phyloP scores from a whole-genome alignment of 2,329 filamentous ascomycete species.

The Cucurbitaria berberidis region DNA sequence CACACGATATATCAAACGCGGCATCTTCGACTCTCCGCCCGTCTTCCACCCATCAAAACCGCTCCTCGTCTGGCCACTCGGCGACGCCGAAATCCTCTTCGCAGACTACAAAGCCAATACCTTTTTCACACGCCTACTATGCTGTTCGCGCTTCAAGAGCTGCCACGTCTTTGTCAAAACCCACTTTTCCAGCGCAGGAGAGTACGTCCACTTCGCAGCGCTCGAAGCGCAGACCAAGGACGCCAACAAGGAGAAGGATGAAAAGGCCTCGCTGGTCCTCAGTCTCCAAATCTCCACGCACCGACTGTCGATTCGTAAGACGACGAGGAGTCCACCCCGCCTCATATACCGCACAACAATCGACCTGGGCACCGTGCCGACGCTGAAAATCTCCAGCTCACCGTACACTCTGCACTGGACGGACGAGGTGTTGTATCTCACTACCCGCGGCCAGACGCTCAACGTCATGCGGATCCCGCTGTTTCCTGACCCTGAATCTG shows the following conservation, averaged over 20 bases:
- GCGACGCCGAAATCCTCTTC: conserved; percentile 1
- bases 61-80: not conserved
- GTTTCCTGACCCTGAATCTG: not conserved
- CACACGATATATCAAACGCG: not conserved
- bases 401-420: conserved; percentile 3
- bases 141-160: conserved; percentile 4
- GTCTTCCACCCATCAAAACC: conserved; percentile 2
- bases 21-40: conserved; percentile 1
- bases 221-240: conserved; percentile 2
- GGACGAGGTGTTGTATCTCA: not conserved
- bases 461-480: not conserved
- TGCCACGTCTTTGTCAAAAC: conserved; percentile 2
- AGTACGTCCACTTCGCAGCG: not conserved
- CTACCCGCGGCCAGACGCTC: not conserved
- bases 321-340: not conserved
- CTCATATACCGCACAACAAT: not conserved
- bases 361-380: not conserved
- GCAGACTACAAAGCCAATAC: conserved; percentile 4
- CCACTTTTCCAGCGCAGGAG: not conserved
- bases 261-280: not conserved
- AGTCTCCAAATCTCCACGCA: conserved; percentile 1
- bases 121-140: not conserved
- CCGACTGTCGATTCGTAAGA: not conserved
- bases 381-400: not conserved
- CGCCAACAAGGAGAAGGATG: not conserved